A percentile compares a stretch with the other conserved stretches of the same genome.
Conservation (phyloP, 139 green algal genomes). For the Chlorella sp. region DNA sequence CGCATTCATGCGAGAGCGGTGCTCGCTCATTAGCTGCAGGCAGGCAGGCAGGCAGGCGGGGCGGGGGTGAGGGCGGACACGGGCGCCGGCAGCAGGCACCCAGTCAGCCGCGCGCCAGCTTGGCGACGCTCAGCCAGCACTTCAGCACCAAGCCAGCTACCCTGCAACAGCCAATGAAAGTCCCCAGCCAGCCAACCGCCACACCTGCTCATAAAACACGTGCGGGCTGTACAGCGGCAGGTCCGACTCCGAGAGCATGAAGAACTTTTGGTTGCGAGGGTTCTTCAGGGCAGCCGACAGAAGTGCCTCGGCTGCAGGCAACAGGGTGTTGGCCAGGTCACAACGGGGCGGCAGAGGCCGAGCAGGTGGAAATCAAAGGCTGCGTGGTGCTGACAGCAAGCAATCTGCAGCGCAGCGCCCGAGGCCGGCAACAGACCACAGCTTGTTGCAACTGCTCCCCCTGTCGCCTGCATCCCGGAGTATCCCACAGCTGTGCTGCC, state of each 20-base stretch:
- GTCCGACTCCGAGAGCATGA: constrained; percentile 47
- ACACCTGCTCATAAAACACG: constrained; percentile 40
- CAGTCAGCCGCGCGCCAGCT: no score
- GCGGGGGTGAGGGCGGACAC: background rate
- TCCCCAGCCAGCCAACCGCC: background rate
- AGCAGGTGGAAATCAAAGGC: background rate
- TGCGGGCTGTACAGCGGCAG: constrained; percentile 52
- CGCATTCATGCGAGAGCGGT: constrained; percentile 19
- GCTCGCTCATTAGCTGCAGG: constrained; percentile 29
- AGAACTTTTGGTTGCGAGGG: constrained; percentile 47
- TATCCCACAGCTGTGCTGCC: background rate
- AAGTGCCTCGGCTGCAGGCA: constrained; percentile 32
- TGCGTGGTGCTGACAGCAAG: background rate
- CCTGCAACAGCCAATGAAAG: background rate
- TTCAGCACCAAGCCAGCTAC: background rate
- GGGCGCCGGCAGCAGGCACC: background rate
- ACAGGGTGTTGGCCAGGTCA: background rate
- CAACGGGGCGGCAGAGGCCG: background rate
- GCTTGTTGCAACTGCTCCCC: background rate
- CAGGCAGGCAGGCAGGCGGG: background rate
- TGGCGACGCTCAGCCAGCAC: background rate
- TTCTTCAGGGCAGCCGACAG: constrained; percentile 36
- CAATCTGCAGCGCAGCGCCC: background rate
- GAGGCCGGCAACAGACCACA: background rate
- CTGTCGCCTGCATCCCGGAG: background rate